Evolutionary conservation across 106 monocot genomes (phyloP), one percentile per base, ranked within the genome.

Genomic region (Dendrobium catenatum): DNA sequence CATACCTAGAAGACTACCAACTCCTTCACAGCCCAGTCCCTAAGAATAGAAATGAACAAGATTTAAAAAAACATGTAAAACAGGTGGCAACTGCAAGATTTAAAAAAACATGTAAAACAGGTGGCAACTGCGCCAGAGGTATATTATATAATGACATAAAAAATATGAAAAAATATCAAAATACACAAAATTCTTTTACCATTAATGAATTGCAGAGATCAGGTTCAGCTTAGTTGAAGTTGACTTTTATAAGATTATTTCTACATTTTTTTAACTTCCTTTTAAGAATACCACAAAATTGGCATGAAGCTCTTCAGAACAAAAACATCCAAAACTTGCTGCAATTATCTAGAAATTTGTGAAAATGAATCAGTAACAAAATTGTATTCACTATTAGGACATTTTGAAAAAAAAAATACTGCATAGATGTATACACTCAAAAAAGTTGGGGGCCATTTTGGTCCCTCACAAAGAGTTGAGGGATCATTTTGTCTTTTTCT

Each of bases 1-100:
- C 90, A 97, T 88, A 76, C 97, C 97, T 54, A 97, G 83, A 77
- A 97, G 94, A 59, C 79, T 33, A 75, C 86, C 84, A 51, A 94
- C 40, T 46, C 97, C 96, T 70, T 97, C 92, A 83, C 83, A 90
- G 82, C 89, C 51, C 46, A 97, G 72, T 22, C 90, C 76, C 42
- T 76, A 11, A 15, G 18, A 26, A 51, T 16, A 24, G 49, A 27
- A 51, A 76, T 76, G 49, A 15, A 26, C 46, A 48, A 76, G 24
- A 76, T 42, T 74, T 5, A 48, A 42, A 76, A 48, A 43, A 44
- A 4, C 42, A 27, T n/a, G 4, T 26, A 15, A 66, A 7, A 17
- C 70, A 5, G 9, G 13, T 40, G 13, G 37, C 33, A 70, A 70
- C 10, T 40, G 70, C 37, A 48, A 76, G 24, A 76, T 42, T 74